Evolutionary conservation across 495 filamentous ascomycete genomes (phyloP), one percentile per base, ranked within the genome.

Genomic region (Penicillium ucsense): DNA sequence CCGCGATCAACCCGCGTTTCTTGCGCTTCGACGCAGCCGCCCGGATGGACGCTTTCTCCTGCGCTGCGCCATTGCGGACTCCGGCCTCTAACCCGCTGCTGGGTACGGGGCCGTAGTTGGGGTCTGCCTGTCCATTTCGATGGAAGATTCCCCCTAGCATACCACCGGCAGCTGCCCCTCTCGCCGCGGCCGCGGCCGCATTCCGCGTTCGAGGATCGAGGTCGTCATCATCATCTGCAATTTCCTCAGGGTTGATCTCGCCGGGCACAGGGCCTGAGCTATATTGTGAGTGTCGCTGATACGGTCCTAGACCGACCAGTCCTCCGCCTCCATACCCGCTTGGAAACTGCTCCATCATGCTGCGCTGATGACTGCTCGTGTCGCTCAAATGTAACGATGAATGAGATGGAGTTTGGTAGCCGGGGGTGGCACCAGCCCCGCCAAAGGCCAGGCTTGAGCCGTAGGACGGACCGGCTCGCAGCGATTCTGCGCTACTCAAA

Each of bases 191-290:
- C 9, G 67, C 70, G 40, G 54, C 63, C 4, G 41, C 43, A 44
- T 65, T 62, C 38, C 56, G 62, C 28, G 62, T 67, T 60, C 60
- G 68, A 52, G 53, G 65, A 47, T 47, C 61, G 41, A 89, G 74
- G 4, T 83, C 87, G 51, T 95, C 89, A 54, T 95, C 88, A 55
- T 94, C 88, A 56, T 95, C 89, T 3, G 76, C 81, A 45, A 94
- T 89, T 3, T 83, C 82, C 50, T 84, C 78, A 1, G 88, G 88
- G 57, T 94, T 83, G 43, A 94, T 81, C 11, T 70, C 67, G 10
- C 74, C 69, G 5, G 75, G 48, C 49, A 67, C 51, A 77, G 63
- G 47, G 54, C 61, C 47, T 66, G 73, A 62, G 79, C 78, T 72
- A 31, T 76, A 80, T 4, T 73, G 71, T 2, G 83, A 83, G 46